Conservation (phyloP, 768 basidiomycete genomes). For the Leccinum subtestaceum region DNA sequence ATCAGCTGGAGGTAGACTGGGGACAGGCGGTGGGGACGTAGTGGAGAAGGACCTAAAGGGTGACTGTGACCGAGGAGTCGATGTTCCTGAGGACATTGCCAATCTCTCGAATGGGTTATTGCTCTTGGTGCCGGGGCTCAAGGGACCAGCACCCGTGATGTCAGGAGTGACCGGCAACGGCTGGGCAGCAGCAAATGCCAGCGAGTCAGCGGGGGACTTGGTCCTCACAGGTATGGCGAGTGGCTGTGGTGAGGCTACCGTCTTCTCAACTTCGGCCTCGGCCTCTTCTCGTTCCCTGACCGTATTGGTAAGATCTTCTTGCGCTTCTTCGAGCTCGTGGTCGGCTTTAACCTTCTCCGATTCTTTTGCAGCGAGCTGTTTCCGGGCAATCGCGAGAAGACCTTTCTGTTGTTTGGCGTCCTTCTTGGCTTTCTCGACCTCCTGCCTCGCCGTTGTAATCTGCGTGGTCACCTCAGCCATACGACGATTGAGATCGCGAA, state of each 20-base stretch:
- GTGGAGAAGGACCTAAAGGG: constrained; percentile 55
- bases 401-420: constrained; percentile 97
- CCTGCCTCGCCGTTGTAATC: constrained; percentile 63
- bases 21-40: constrained; percentile 37
- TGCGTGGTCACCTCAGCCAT: constrained; percentile 81
- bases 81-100: constrained; percentile 42
- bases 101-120: constrained; percentile 91
- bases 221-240: constrained; percentile 30
- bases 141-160: constrained; percentile 41
- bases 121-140: constrained; percentile 57
- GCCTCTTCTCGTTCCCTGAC: constrained; percentile 54
- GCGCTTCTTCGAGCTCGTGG: constrained; percentile 69
- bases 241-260: constrained; percentile 4
- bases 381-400: constrained; percentile 88
- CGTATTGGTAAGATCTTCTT: constrained; percentile 48
- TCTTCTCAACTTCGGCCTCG: constrained; percentile 48
- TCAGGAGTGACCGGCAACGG: constrained; percentile 74
- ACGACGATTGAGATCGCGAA: constrained; percentile 76
- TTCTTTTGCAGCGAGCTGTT: constrained; percentile 87
- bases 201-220: constrained; percentile 45
- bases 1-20: constrained; percentile 19
- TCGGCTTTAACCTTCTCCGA: constrained; percentile 65
- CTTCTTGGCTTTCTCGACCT: constrained; percentile 86
- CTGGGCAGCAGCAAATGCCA: constrained; percentile 63
- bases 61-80: constrained; percentile 50